phyloP scores from a whole-genome alignment of 2,329 filamentous ascomycete genomes.

The Tolypocladium pustulatum region DNA sequence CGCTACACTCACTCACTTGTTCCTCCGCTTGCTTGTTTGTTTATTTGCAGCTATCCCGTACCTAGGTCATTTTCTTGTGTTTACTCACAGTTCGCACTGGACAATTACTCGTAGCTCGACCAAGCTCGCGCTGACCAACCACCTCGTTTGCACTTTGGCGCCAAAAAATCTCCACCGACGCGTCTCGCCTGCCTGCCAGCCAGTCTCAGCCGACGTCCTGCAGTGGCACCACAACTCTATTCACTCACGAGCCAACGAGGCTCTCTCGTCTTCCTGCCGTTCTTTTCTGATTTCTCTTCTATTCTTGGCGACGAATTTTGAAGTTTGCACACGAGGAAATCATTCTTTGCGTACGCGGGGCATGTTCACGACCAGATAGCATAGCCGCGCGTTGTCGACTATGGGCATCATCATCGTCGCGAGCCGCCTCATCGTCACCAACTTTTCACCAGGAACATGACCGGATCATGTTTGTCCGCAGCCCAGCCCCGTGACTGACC shows the following conservation, averaged over 20 bases:
- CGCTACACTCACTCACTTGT: neutral
- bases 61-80: neutral
- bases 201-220: neutral
- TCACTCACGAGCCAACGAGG: neutral
- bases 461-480: slow-evolving; percentile 8
- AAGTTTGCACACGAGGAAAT: neutral
- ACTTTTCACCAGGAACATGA: slow-evolving; percentile 24
- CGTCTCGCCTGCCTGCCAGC: neutral
- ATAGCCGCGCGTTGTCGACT: slow-evolving; percentile 1
- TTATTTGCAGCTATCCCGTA: neutral
- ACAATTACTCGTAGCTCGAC: too few relatives aligned
- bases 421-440: slow-evolving; percentile 12
- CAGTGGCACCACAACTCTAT: neutral
- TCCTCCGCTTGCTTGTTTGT: neutral
- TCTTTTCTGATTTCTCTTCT: neutral
- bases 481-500: neutral
- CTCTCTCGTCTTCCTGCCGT: neutral
- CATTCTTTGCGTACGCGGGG: neutral
- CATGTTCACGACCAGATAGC: neutral
- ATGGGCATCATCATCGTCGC: slow-evolving; percentile 8
- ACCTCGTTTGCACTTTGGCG: neutral
- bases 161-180: neutral
- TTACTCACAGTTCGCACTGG: neutral
- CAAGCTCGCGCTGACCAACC: neutral
- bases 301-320: neutral